Evolutionary conservation across 352 stramenopile genomes (phyloP), one percentile per base, ranked within the genome.

Genomic region (Phytophthora chlamydospora): DNA sequence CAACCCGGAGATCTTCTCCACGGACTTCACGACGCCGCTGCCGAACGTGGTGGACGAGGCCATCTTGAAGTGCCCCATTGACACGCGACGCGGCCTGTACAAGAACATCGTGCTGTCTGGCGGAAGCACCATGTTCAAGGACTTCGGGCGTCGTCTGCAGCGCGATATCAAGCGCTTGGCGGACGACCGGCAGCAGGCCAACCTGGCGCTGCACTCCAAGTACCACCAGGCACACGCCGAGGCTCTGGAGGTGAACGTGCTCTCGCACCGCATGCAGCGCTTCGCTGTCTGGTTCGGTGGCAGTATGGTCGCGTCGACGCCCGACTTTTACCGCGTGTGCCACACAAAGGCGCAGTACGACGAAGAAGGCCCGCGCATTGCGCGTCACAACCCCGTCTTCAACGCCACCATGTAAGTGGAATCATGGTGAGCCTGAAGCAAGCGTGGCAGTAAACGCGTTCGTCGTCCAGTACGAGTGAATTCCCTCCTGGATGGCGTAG

Each of bases 291-390:
- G 93, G 93, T 98, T 98, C 58, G 95, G 95, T 34, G 95, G 95
- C 43, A 90, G 69, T 62, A 97, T 98, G 89, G 86, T 98, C 24
- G 95, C 93, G 11, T 97, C 91, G n/a, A 97, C 89, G 49, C 86
- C 89, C 14, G 90, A 98, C 58, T 98, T 98, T 55, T 97, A 97
- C 68, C 83, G 88, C 44, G 91, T 98, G 35, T 98, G 96, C 85
- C 93, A 98, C 89, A 98, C 95, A 29, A 98, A 98, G 76, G 90
- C 88, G 17, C 91, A 98, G 80, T 98, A 98, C 83, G 93, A 98
- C 21, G 95, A 98, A 62, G 93, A 98, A 81, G 95, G 95, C 6
- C 91, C 95, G 31, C 87, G 95, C 50, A 98, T 98, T 56, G 93
- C 93, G 4, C 87, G 95, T 32, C 93, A 98, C 80, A 98, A 98